Base-by-base conservation (phyloP, 345 rosid species). In the Eucalyptus caleyi region DNA sequence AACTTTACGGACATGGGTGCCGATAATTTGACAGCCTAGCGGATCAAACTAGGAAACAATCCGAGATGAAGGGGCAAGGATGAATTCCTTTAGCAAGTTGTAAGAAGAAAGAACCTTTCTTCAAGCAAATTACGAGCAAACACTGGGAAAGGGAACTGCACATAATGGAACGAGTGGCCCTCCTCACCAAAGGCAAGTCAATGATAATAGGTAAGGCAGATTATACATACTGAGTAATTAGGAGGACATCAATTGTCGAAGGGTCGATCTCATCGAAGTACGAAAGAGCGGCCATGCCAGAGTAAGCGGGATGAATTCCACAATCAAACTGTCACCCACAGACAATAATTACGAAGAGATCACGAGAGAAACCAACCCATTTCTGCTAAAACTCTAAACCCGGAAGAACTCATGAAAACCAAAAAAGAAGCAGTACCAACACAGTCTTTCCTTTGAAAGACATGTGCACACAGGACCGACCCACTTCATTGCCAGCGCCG, bases 211-310 rank as follows among this genome's bases (percentile, higher is more conserved):
- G 15, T 12, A 18, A 69, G 19, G 65, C 45, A 27, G 53, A 40
- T 6, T 4, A 47, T 16, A 77, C 37, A 11, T 94, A 96, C 99
- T 94, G 99, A 26, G 99, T 97, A 72, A 97, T 93, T 90, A 96
- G 96, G 88, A 97, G 98, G 13, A 95, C 98, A 86, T 97, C 99
- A 87, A 96, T 93, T 67, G 94, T 67, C 16, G 98, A 96, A 92
- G 99, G 98, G 93, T 97, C 99, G 88, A 97, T 97, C 89, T 97
- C 99, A 94, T 97, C 98, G 45, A 97, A 97, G 92, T 97, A 47
- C 12, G 1, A 0, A 47, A 47, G 49, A 47, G 49, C 49, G 5
- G 49, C 5, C 49, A 47, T 47, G 4, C 49, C 0, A 11, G 1
- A 47, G 49, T 47, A 47, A 47, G 49, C 49, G 5, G 96, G 99